These are phyloP conservation scores for Botryotinia calthae DNA, from an alignment of 2,329 filamentous ascomycete species.

Conservation along the genomic window DNA sequence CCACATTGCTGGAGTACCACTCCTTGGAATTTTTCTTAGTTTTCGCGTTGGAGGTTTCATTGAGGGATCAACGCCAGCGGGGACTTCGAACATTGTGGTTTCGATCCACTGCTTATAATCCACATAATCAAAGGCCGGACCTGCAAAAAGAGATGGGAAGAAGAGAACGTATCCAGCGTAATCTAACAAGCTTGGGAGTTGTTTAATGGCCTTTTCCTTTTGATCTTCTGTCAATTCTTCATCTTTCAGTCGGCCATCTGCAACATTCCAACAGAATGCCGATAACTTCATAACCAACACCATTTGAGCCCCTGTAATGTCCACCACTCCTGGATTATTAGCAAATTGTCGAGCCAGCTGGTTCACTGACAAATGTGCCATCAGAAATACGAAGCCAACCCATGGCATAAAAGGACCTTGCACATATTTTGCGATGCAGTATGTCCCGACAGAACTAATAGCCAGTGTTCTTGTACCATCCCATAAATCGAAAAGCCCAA, in stretches of 20 bases:
- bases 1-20: slow-evolving; percentile 75
- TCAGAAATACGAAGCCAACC: slow-evolving; percentile 89
- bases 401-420: slow-evolving; percentile 95
- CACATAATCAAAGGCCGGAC: slow-evolving; percentile 90
- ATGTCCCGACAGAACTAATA: slow-evolving; percentile 76
- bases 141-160: slow-evolving; percentile 86
- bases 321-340: slow-evolving; percentile 64
- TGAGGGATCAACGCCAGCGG: slow-evolving; percentile 74
- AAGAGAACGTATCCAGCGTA: slow-evolving; percentile 91
- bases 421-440: slow-evolving; percentile 78
- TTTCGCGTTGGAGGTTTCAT: slow-evolving; percentile 84
- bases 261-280: slow-evolving; percentile 97
- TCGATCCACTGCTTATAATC: slow-evolving; percentile 93
- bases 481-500: slow-evolving; percentile 94
- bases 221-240: slow-evolving; percentile 83
- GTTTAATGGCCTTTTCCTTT: slow-evolving; percentile 71
- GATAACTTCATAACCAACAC: slow-evolving; percentile 96
- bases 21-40: slow-evolving; percentile 89
- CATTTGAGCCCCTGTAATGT: slow-evolving; percentile 97
- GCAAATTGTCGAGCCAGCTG: slow-evolving; percentile 79
- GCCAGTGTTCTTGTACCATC: slow-evolving; percentile 73
- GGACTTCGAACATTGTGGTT: slow-evolving; percentile 89
- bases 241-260: slow-evolving; percentile 79
- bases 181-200: slow-evolving; percentile 75
- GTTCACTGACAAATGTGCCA: slow-evolving; percentile 91